Evolutionary conservation across 2,329 filamentous ascomycete genomes (phyloP), one percentile per base, ranked within the genome.

Genomic region (Calonectria pauciramosa): DNA sequence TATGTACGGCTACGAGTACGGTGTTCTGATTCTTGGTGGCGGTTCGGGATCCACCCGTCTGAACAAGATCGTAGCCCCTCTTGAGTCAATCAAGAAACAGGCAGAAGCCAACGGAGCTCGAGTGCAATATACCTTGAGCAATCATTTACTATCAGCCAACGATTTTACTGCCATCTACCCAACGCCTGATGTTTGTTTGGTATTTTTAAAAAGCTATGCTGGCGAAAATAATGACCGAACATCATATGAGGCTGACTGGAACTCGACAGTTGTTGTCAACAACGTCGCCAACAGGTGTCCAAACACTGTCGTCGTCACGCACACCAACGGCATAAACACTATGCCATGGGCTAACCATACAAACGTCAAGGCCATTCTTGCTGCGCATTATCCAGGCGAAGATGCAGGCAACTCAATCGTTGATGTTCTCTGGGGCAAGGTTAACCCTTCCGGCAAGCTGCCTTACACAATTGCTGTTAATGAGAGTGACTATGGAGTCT

Each of bases 311-410:
- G 93, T 94, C 0, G 88, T 94, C 1, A 87, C 92, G 2, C 93
- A 94, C 82, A 93, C 91, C 0, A 92, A 94, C 28, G 93, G 93
- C 0, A 88, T 94, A 67, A 83, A 93, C 7, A 86, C 94, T 81
- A 91, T 94, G 75, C 86, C 90, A 28, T 94, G 92, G 92, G 90
- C 93, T 76, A 88, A 94, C 76, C 87, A 93, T 4, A 88, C 90
- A 0, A 89, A 90, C 16, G 92, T 94, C 76, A 93, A 92, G 77
- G 90, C 91, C 30, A 90, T 94, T 11, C 83, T 94, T 28, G 88
- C 93, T 56, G 93, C 93, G 26, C 92, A 94, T 82, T 88, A 94
- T 4, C 93, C 93, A 0, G 93, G 93, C 14, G 92, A 94, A 80
- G 93, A 94, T 84, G 91, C 92, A 9, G 93, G 93, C 47, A 87